Base-by-base conservation (phyloP, 2,329 filamentous ascomycete species). In the Cordyceps javanica region DNA sequence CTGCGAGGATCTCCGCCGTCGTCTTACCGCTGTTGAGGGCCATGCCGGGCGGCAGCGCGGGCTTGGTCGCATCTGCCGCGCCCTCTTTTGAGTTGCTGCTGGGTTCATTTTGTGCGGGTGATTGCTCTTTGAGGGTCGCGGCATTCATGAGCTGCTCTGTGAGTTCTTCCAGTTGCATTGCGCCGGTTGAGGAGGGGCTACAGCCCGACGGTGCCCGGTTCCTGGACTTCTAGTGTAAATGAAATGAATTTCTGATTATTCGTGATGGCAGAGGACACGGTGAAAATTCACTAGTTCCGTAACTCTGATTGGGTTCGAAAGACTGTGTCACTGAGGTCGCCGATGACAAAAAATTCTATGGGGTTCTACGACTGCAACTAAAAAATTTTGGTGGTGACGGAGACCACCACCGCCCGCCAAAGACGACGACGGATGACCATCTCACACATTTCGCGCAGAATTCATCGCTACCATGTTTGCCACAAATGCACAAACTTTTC, bases 1-100 rank as follows among this genome's bases (percentile, higher is more conserved):
- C 82, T 10, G 77, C 77, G 58, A 80, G 70, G 34, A 84, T 77
- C 64, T 85, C 81, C 38, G 82, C 80, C 3, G 79, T 72, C 5
- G 80, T 78, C 70, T 78, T 80, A 64, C 74, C 67, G 25, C 66
- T 66, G 58, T 67, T 67, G 62, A 71, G 63, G 23, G 73, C 72
- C 56, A 75, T 70, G 3, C 68, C 73, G 0, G 79, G 78, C 3
- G 80, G 77, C 25, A 82, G 74, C 54, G 73, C 71, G 0, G 79
- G 78, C 49, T 62, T 66, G 5, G 65, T 68, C n/a, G 65, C 68
- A 23, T 62, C 60, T n/a, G 50, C 9, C 1, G 48, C 3, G 4
- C 65, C 65, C 5, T 36, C n/a, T 39, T 41, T 28, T 50, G 32
- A 3, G 53, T 32, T 28, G 16, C 16, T 16, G 9, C 32, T 6